Base-by-base conservation (phyloP, 2,329 filamentous ascomycete species). In the Pseudogymnoascus pannorum region DNA sequence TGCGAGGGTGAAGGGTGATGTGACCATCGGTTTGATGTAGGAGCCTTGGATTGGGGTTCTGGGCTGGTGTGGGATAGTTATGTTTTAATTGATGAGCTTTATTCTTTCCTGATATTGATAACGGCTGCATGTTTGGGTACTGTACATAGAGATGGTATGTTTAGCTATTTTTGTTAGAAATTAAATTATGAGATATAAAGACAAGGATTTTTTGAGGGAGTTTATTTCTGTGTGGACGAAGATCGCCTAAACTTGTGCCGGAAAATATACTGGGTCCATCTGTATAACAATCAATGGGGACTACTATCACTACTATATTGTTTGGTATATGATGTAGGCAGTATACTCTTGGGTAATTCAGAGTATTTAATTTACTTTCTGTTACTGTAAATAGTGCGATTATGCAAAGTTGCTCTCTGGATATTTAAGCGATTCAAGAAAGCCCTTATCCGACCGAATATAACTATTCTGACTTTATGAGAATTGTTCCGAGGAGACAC, bases 11-110 rank as follows among this genome's bases (percentile, higher is more conserved):
- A 71, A 72, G 60, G 70, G 70, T 65, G 70, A 71, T 66, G 66
- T 75, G 7, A 74, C 72, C 6, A 74, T 75, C 61, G 73, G 73
- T 59, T 70, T 75, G 69, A 67, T 75, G 70, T 75, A 69, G 66
- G 57, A n/a, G 14, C 4, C 4, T 29, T 54, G 24, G 44, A 7
- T 12, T 31, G n/a, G 18, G 8, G 44, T 16, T 54, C 4, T 16
- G 44, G 44, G 6, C 31, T 24, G 3, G 14, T 16, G n/a, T 31
- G n/a, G 24, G 24, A 54, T 54, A 54, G 6, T 14, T 9, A 8
- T 29, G 44, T 54, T 51, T 31, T 51, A 29, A 51, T 54, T 29
- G 11, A n/a, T 29, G n/a, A 31, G 2, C 8, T 12, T 54, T 54
- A 5, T 29, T 54, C 9, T 16, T 44, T 31, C 24, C 6, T 24